Evolutionary conservation across 192 early-diverging fungal genomes (phyloP).

Genomic region (Phlyctochytrium bullatum): DNA sequence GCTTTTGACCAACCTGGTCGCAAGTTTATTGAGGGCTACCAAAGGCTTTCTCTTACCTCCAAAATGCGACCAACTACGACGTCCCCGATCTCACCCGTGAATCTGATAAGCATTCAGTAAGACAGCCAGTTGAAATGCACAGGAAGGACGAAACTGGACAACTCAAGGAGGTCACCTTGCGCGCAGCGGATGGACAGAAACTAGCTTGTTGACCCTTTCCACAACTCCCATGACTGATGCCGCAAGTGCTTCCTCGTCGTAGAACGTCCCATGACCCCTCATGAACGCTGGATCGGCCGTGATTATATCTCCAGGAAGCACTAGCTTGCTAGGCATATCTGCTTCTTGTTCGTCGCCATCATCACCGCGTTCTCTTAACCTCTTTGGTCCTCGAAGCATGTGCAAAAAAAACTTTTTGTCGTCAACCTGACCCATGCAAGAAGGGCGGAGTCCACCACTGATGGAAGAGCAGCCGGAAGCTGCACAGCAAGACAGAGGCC

Average conservation of each 20-base stretch:
- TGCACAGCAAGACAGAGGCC: too few relatives aligned
- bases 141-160: too few relatives aligned
- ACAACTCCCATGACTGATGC: constrained; percentile 89
- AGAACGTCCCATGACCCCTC: constrained; percentile 42
- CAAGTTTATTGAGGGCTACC: background rate
- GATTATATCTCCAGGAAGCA: constrained; percentile 77
- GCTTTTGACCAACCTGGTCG: constrained; percentile 68
- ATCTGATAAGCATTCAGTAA: constrained; percentile 37
- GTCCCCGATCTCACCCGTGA: constrained; percentile 93
- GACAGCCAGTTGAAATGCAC: background rate
- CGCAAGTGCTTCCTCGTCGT: constrained; percentile 48
- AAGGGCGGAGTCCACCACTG: too few relatives aligned
- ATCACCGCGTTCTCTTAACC: too few relatives aligned
- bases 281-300: constrained; percentile 74
- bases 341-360: constrained; percentile 16
- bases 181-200: constrained; percentile 85
- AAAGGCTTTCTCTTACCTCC: constrained; percentile 52
- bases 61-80: constrained; percentile 94
- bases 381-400: too few relatives aligned
- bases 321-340: constrained; percentile 35
- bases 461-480: too few relatives aligned
- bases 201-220: constrained; percentile 93
- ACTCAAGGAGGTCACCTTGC: constrained; percentile 60
- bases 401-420: too few relatives aligned
- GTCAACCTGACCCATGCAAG: too few relatives aligned